phyloP scores from a whole-genome alignment of 495 filamentous ascomycete genomes.

The Penicillium subrubescens region DNA sequence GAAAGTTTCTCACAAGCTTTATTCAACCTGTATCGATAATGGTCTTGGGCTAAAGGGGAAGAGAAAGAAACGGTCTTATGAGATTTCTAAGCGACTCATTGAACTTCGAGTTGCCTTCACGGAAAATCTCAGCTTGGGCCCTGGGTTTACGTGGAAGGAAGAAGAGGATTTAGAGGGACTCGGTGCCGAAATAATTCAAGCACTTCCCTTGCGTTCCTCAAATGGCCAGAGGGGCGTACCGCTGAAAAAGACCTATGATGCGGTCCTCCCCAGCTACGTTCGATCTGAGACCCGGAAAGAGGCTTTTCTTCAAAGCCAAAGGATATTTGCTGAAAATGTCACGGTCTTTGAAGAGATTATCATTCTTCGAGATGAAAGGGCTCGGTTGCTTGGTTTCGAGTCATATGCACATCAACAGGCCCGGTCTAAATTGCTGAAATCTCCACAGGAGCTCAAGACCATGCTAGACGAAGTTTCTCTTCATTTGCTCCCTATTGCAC shows the following conservation, averaged over 20 bases:
- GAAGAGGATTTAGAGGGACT: conserved; percentile 1
- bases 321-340: neutral
- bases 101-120: neutral
- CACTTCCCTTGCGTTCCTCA: neutral
- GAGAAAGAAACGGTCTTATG: neutral
- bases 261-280: neutral
- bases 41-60: neutral
- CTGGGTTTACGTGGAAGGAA: neutral
- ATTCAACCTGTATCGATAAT: neutral
- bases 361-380: conserved; percentile 12
- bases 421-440: neutral
- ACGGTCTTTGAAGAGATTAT: neutral
- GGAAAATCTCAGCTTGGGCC: neutral
- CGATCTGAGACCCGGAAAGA: neutral
- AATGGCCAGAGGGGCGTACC: neutral
- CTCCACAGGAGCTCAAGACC: neutral
- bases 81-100: neutral
- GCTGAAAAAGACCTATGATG: neutral
- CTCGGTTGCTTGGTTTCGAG: conserved; percentile 8
- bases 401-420: conserved; percentile 13
- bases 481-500: neutral
- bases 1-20: neutral
- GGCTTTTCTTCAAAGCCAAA: neutral
- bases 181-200: neutral
- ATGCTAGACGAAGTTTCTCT: neutral